Percentiles rank a stretch among this genome's conserved stretches.
Evolutionary conservation across 768 basidiomycete genomes (phyloP).

Genomic region (Termitomyces sp.): DNA sequence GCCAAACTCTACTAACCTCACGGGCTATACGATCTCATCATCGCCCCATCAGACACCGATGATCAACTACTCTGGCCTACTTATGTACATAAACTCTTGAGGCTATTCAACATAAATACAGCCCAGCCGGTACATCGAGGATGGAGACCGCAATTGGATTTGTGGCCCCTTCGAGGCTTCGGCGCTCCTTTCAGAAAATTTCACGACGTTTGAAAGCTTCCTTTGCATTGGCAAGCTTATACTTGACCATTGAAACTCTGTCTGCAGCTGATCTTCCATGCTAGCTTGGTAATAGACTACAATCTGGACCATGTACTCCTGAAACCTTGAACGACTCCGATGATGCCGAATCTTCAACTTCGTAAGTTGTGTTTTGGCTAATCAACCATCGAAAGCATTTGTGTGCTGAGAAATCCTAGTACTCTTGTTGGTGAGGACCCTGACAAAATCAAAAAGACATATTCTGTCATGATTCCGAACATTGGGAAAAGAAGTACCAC

Average conservation of each 20-base stretch:
- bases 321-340: neutral
- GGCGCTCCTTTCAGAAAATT: neutral
- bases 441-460: neutral
- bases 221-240: neutral
- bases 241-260: neutral
- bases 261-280: neutral
- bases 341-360: neutral
- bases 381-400: too few species aligned
- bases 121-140: too few species aligned
- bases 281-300: neutral
- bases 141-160: neutral
- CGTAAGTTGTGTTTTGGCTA: neutral
- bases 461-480: neutral
- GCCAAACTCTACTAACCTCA: neutral
- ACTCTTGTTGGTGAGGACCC: neutral
- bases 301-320: neutral
- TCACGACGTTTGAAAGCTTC: neutral
- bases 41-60: neutral
- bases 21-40: neutral
- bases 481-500: neutral
- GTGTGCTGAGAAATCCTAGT: neutral
- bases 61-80: neutral
- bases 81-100: too few species aligned
- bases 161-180: neutral
- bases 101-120: too few species aligned